Conservation (phyloP, 2,329 filamentous ascomycete species). For the Thielaviopsis ethacetica region DNA sequence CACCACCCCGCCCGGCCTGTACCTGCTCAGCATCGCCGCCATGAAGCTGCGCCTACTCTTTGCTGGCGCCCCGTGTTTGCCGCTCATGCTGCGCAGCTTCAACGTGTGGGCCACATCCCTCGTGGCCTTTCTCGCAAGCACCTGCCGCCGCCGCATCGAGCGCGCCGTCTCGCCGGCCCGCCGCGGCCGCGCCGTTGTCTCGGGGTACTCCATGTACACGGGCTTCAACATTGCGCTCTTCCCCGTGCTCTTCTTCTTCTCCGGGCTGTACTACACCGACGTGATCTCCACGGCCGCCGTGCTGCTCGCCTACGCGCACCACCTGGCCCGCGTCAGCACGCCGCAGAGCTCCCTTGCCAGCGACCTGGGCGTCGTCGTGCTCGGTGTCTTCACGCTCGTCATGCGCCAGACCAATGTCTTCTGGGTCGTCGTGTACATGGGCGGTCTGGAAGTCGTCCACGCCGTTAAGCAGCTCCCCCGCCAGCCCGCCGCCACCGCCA, state of each 20-base stretch:
- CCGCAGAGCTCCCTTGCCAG: slow-evolving; percentile 20
- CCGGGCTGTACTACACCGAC: slow-evolving; percentile 88
- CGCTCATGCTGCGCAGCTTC: slow-evolving; percentile 29
- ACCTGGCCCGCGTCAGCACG: slow-evolving; percentile 27
- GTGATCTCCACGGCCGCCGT: slow-evolving; percentile 66
- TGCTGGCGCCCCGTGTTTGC: slow-evolving; percentile 19
- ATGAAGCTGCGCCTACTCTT: slow-evolving; percentile 1
- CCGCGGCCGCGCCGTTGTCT: slow-evolving; percentile 16
- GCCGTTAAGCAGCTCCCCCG: slow-evolving; percentile 29
- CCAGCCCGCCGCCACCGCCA: background rate
- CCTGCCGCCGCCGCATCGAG: slow-evolving; percentile 38
- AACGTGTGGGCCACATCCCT: slow-evolving; percentile 29
- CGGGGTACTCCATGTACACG: slow-evolving; percentile 36
- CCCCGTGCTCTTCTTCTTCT: slow-evolving; percentile 90
- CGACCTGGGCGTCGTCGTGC: slow-evolving; percentile 28
- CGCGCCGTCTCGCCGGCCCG: slow-evolving; percentile 12
- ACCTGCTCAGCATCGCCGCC: slow-evolving; percentile 21
- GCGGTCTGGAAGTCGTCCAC: slow-evolving; percentile 39
- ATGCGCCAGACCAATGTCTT: slow-evolving; percentile 96
- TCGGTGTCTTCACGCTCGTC: slow-evolving; percentile 50
- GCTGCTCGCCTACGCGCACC: slow-evolving; percentile 48
- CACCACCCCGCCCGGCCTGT: slow-evolving; percentile 85
- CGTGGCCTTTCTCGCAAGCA: slow-evolving; percentile 29
- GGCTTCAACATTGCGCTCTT: slow-evolving; percentile 72
- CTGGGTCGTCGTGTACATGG: slow-evolving; percentile 72